Conservation (phyloP, 164 flowering plant genomes). For the Annona cherimola region DNA sequence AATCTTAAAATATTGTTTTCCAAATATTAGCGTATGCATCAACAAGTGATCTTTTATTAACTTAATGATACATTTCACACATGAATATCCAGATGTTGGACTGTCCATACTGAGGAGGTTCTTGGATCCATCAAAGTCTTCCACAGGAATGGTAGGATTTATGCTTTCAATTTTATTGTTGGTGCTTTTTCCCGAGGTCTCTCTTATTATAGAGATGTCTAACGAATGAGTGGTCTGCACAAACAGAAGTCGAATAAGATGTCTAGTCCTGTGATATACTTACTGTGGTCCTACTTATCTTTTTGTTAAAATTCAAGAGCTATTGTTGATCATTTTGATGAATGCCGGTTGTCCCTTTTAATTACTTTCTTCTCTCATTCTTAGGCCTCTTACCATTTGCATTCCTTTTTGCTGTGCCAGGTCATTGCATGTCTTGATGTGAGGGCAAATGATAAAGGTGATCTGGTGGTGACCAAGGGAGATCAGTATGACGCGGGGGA, state of each 20-base stretch:
- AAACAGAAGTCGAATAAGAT: constrained; percentile 58
- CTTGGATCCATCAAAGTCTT: constrained; percentile 51
- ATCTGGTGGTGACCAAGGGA: constrained; percentile 97
- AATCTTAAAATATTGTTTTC: background rate
- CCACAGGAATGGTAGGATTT: constrained; percentile 46
- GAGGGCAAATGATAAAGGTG: constrained; percentile 89
- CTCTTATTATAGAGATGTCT: constrained; percentile 12
- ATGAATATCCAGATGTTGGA: constrained; percentile 71
- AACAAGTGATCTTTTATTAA: background rate
- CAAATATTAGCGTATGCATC: background rate
- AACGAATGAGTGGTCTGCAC: constrained; percentile 28
- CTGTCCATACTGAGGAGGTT: constrained; percentile 82
- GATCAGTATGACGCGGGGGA: constrained; percentile 98
- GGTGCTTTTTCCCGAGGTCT: constrained; percentile 4
- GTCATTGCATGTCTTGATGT: constrained; percentile 99
- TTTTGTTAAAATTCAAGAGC: background rate
- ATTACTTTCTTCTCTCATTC: background rate
- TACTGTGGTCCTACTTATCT: background rate
- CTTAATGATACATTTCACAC: background rate
- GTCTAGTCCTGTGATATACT: background rate
- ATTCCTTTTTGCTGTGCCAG: constrained; percentile 22
- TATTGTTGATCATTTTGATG: background rate
- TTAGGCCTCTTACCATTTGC: background rate
- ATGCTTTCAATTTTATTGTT: constrained; percentile 8
- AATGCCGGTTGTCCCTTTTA: background rate